Evolutionary conservation across 2,329 filamentous ascomycete species (phyloP).

Genomic region (Botryotinia convoluta): DNA sequence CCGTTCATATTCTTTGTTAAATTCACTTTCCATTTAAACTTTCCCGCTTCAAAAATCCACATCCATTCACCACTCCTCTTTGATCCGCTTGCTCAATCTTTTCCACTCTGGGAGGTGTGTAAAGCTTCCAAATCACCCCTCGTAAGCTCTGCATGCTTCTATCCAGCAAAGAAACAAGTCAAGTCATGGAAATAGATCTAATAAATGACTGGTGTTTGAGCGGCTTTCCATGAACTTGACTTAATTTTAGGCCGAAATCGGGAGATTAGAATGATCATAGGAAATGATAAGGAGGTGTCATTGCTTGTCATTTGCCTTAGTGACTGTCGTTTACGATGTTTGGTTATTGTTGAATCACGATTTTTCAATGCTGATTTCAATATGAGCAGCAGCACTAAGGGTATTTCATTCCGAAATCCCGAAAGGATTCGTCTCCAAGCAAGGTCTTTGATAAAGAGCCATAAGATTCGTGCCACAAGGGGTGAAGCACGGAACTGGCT

Average conservation of each 20-base stretch:
- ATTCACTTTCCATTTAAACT: background rate
- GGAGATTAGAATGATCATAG: background rate
- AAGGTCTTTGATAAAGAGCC: rapidly evolving
- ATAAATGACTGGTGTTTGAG: no score
- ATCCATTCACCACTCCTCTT: background rate
- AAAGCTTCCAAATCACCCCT: background rate
- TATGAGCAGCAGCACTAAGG: background rate
- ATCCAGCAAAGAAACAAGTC: no score
- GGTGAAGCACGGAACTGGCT: no score
- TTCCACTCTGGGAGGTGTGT: background rate
- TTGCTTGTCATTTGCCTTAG: background rate
- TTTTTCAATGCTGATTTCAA: background rate
- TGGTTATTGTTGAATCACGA: background rate
- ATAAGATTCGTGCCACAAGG: background rate
- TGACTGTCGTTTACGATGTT: background rate
- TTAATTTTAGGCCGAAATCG: rapidly evolving
- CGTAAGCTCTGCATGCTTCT: background rate
- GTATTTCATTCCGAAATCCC: no score
- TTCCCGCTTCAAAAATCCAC: background rate
- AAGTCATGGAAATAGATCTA: no score
- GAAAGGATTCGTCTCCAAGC: rapidly evolving
- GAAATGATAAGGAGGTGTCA: rapidly evolving
- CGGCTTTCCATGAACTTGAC: rapidly evolving
- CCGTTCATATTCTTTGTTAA: rapidly evolving
- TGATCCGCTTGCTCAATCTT: background rate